Conservation (phyloP, 495 filamentous ascomycete genomes). For the Hamigera avellanea region DNA sequence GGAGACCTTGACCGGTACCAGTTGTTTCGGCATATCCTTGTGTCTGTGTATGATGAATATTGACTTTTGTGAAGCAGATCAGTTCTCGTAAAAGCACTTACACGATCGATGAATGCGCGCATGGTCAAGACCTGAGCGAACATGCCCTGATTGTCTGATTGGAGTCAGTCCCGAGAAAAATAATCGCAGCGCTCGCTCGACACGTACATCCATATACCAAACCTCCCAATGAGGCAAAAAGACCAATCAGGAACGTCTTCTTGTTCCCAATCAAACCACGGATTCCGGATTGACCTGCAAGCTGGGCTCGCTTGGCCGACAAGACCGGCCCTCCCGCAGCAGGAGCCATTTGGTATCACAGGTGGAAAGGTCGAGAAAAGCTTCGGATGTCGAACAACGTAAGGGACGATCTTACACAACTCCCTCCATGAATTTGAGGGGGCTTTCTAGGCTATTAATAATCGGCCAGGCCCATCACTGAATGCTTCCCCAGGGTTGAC, state of each 20-base stretch:
- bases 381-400: too few species aligned
- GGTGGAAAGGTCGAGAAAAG: too few species aligned
- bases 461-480: too few species aligned
- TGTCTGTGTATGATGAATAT: too few species aligned
- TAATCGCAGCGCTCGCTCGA: too few species aligned
- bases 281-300: slow-evolving; percentile 18
- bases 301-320: slow-evolving; percentile 26
- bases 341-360: too few species aligned
- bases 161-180: background rate
- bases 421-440: too few species aligned
- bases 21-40: slow-evolving; percentile 26
- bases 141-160: slow-evolving; percentile 27
- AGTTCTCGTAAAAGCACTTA: background rate
- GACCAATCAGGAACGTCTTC: slow-evolving; percentile 20
- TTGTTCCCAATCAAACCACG: slow-evolving; percentile 20
- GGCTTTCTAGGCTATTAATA: too few species aligned
- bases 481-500: too few species aligned
- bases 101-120: slow-evolving; percentile 17
- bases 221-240: slow-evolving; percentile 26
- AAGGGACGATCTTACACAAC: too few species aligned
- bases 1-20: slow-evolving; percentile 46
- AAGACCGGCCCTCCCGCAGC: slow-evolving; percentile 14
- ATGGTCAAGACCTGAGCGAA: slow-evolving; percentile 27
- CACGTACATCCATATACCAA: slow-evolving; percentile 26
- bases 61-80: too few species aligned